Percentiles rank a stretch among this genome's conserved stretches.
Evolutionary conservation across 768 basidiomycete species (phyloP).

Genomic region (Mycena epipterygia): DNA sequence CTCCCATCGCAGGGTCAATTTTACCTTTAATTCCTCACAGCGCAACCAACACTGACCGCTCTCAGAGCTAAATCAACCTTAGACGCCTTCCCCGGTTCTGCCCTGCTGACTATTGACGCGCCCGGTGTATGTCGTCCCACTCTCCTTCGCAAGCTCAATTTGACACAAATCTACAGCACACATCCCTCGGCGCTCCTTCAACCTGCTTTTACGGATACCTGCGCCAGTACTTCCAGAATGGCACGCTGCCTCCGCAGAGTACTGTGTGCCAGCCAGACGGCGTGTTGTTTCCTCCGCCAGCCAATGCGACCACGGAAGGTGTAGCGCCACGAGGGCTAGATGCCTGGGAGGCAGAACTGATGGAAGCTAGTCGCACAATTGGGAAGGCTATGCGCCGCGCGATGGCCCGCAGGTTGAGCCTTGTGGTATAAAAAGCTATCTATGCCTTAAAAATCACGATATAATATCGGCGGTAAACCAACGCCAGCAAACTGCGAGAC

Average conservation of each 20-base stretch:
- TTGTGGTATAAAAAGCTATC: too few species aligned
- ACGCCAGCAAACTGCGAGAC: too few species aligned
- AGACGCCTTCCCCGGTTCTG: background rate
- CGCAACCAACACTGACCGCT: too few species aligned
- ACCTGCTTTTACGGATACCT: conserved; percentile 44
- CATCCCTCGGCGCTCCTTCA: conserved; percentile 50
- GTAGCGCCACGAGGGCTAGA: background rate
- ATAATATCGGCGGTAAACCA: too few species aligned
- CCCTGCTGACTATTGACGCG: background rate
- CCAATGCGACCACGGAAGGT: background rate
- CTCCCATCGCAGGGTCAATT: conserved; percentile 13
- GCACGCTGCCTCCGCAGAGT: conserved; percentile 21
- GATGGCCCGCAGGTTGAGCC: background rate
- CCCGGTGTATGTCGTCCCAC: background rate
- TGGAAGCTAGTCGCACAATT: background rate
- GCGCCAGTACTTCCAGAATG: conserved; percentile 24
- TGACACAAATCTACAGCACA: conserved; percentile 44
- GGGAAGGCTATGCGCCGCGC: background rate
- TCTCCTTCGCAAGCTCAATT: background rate
- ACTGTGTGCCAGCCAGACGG: conserved; percentile 12
- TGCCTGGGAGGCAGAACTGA: background rate
- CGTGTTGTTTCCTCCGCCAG: conserved; percentile 25
- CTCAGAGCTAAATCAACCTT: background rate
- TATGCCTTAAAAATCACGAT: too few species aligned
- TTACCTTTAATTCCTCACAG: background rate